Evolutionary conservation across 805 yeast species (phyloP).

Genomic region (Soucietia sequanensis): DNA sequence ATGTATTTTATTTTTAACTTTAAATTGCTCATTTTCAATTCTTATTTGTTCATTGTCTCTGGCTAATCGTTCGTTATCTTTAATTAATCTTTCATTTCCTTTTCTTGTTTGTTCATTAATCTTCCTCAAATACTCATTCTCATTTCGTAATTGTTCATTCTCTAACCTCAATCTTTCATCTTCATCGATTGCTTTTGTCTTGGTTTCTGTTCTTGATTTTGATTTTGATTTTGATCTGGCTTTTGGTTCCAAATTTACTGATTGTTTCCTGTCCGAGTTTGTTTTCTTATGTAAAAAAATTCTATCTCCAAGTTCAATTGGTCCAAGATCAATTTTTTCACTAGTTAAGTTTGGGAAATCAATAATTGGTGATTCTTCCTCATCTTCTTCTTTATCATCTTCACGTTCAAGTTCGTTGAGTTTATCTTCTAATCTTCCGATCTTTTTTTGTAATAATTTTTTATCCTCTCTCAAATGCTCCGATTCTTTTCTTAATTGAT

Average conservation of each 20-base stretch:
- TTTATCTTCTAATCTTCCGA: constrained; percentile 1
- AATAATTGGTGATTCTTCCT: too few relatives aligned
- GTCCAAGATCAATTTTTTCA: too few relatives aligned
- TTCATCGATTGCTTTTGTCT: background rate
- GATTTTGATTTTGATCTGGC: background rate
- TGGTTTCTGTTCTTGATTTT: background rate
- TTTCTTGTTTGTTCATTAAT: too few relatives aligned
- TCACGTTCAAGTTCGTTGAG: constrained; percentile 8
- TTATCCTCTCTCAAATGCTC: constrained; percentile 8
- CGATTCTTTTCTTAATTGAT: constrained; percentile 9
- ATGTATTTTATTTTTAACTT: constrained; percentile 12
- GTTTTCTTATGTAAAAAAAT: too few relatives aligned
- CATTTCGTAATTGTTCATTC: background rate
- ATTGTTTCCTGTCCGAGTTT: too few relatives aligned
- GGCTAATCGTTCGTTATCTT: background rate
- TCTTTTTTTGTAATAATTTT: constrained; percentile 2
- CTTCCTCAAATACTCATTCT: too few relatives aligned
- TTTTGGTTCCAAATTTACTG: background rate
- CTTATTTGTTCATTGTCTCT: background rate
- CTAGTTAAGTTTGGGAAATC: too few relatives aligned
- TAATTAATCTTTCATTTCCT: constrained; percentile 1
- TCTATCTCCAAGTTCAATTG: too few relatives aligned
- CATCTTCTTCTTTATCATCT: too few relatives aligned
- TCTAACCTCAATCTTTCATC: constrained; percentile 1
- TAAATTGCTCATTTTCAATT: constrained; percentile 3